Evolutionary conservation across 1,284 basidiomycete species (phyloP).

Genomic region (Apiotrichum sp.): DNA sequence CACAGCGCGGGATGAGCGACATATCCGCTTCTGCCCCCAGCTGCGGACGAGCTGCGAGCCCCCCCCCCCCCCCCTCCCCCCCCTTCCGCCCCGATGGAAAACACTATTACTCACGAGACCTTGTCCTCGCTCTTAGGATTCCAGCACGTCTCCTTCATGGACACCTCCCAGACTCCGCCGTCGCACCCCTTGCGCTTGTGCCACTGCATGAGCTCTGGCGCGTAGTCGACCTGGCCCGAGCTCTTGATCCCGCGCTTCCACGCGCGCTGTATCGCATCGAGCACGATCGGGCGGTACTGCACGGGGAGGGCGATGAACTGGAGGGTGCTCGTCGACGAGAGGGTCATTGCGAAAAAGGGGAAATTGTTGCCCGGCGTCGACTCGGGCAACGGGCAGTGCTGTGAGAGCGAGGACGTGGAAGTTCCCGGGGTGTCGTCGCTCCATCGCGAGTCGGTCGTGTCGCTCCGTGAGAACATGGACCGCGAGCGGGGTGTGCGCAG

Average conservation of each 20-base stretch:
- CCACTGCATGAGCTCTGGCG: conserved; percentile 35
- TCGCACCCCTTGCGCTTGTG: conserved; percentile 41
- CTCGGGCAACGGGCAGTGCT: conserved; percentile 34
- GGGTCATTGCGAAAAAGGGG: conserved; percentile 40
- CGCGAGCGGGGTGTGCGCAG: neutral
- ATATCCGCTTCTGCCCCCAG: no score
- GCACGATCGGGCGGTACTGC: conserved; percentile 24
- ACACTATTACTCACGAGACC: conserved; percentile 33
- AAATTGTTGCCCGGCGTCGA: conserved; percentile 16
- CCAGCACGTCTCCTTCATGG: conserved; percentile 37
- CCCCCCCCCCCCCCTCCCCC: no score
- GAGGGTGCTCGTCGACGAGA: conserved; percentile 35
- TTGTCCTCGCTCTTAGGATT: conserved; percentile 35
- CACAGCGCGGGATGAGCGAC: no score
- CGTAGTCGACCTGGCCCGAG: conserved; percentile 34
- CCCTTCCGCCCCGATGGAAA: no score
- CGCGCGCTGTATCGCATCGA: conserved; percentile 31
- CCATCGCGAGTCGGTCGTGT: conserved; percentile 26
- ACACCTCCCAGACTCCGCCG: conserved; percentile 43
- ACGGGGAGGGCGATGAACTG: conserved; percentile 39
- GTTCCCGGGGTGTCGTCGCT: conserved; percentile 23
- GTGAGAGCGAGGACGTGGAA: conserved; percentile 27
- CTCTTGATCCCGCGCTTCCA: conserved; percentile 35
- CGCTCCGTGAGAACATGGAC: conserved; percentile 13
- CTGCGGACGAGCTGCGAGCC: no score